Conservation (phyloP, 1,139 yeast genomes). For the Yamadazyma atmosphaerica region DNA sequence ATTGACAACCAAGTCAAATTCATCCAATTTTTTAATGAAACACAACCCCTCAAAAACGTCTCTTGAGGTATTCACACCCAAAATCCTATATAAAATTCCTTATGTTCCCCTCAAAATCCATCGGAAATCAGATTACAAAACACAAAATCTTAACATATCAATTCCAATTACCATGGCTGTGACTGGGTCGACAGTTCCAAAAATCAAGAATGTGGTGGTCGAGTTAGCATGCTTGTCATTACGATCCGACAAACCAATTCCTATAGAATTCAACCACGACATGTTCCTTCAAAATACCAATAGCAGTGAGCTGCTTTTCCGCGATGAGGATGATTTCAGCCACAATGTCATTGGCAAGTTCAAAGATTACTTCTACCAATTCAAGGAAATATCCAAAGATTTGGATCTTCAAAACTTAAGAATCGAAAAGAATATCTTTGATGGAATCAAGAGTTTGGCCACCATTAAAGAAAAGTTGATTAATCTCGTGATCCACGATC, state of each 20-base stretch:
- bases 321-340: slow-evolving; percentile 27
- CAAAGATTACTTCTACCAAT: slow-evolving; percentile 19
- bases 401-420: slow-evolving; percentile 28
- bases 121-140: slow-evolving; percentile 17
- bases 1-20: not conserved
- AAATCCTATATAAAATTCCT: slow-evolving; percentile 23
- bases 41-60: slow-evolving; percentile 4
- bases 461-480: slow-evolving; percentile 28
- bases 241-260: slow-evolving; percentile 32
- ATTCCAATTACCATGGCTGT: slow-evolving; percentile 29
- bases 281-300: slow-evolving; percentile 29
- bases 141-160: slow-evolving; percentile 25
- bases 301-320: slow-evolving; percentile 10
- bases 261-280: slow-evolving; percentile 43
- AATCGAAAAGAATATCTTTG: slow-evolving; percentile 30
- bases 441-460: slow-evolving; percentile 33
- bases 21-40: not conserved
- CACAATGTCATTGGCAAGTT: slow-evolving; percentile 25
- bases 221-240: slow-evolving; percentile 38
- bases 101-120: slow-evolving; percentile 35
- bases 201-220: slow-evolving; percentile 27
- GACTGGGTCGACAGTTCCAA: slow-evolving; percentile 21
- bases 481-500: slow-evolving; percentile 18
- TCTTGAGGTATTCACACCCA: slow-evolving; percentile 26
- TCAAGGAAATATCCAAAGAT: slow-evolving; percentile 20